These are phyloP conservation scores for Populus simonii DNA, from an alignment of 345 rosid genomes.

Conservation along the genomic window DNA sequence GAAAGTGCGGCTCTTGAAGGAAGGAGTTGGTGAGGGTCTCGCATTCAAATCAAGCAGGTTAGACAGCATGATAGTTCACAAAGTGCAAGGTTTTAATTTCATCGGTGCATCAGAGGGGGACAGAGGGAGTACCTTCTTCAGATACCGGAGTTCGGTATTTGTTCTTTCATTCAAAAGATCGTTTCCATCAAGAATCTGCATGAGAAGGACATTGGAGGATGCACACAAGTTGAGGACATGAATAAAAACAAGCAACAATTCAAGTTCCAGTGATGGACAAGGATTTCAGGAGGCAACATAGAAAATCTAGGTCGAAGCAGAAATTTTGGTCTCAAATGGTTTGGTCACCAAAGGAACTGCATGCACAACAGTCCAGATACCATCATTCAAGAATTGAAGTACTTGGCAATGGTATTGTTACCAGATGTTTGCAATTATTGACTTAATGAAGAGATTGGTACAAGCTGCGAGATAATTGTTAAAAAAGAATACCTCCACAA, in stretches of 20 bases:
- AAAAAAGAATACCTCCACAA: constrained; percentile 57
- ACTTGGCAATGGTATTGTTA: not conserved
- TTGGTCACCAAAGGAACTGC: not conserved
- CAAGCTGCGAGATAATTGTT: not conserved
- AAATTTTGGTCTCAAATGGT: not conserved
- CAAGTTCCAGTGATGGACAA: not conserved
- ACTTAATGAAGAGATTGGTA: not conserved
- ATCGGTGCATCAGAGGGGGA: not conserved
- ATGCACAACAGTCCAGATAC: not conserved
- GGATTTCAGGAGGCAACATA: not conserved
- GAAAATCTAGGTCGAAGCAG: not conserved
- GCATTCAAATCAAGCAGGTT: not conserved
- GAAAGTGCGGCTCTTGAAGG: not conserved
- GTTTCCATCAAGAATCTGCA: constrained; percentile 70
- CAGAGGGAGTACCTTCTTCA: constrained; percentile 53
- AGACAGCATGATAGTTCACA: not conserved
- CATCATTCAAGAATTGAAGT: not conserved
- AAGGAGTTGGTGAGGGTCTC: not conserved
- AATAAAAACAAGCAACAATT: not conserved
- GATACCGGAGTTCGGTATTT: constrained; percentile 52
- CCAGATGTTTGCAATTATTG: not conserved
- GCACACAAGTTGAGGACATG: not conserved
- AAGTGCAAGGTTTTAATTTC: too few species aligned
- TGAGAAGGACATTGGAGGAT: not conserved
- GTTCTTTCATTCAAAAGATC: constrained; percentile 80